These are phyloP conservation scores for Neofusicoccum sp. DNA, from an alignment of 2,329 filamentous ascomycete genomes.

Conservation along the genomic window DNA sequence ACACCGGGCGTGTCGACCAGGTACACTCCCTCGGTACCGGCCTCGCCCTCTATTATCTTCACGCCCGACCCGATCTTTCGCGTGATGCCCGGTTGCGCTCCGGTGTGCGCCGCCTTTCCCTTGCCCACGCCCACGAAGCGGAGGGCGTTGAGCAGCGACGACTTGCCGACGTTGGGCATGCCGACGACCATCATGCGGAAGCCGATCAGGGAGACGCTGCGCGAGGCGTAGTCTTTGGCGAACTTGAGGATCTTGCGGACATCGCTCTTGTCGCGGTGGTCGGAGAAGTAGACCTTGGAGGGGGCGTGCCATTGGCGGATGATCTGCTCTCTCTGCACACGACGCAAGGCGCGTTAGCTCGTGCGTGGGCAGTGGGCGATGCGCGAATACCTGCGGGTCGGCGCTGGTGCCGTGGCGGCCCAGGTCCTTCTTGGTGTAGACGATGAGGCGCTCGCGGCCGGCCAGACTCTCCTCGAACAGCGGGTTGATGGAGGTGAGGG, in stretches of 20 bases:
- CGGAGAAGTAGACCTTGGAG: slow-evolving; percentile 54
- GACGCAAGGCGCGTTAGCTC: slow-evolving; percentile 23
- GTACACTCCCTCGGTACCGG: slow-evolving; percentile 59
- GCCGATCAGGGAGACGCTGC: slow-evolving; percentile 67
- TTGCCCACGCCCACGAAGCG: slow-evolving; percentile 67
- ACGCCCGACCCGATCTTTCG: slow-evolving; percentile 82
- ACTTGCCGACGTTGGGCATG: slow-evolving; percentile 98
- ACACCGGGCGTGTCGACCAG: slow-evolving; percentile 92
- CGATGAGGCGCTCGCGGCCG: slow-evolving; percentile 73
- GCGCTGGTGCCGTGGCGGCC: slow-evolving; percentile 50
- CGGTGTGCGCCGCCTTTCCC: slow-evolving; percentile 77
- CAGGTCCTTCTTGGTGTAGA: slow-evolving; percentile 90
- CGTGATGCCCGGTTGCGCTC: slow-evolving; percentile 86
- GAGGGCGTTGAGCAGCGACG: slow-evolving; percentile 86
- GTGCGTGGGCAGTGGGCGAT: not conserved
- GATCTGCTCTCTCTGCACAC: slow-evolving; percentile 50
- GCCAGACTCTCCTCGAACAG: slow-evolving; percentile 79
- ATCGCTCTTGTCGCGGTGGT: slow-evolving; percentile 50
- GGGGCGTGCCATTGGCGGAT: slow-evolving; percentile 59
- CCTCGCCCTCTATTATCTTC: slow-evolving; percentile 67
- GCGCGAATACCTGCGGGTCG: slow-evolving; percentile 3
- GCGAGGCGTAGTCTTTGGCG: slow-evolving; percentile 54
- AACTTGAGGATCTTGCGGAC: slow-evolving; percentile 52
- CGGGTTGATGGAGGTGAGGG: slow-evolving; percentile 86
- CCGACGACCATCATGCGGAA: slow-evolving; percentile 85